phyloP scores from a whole-genome alignment of 768 basidiomycete genomes.

The Leccinum subgranulosum region DNA sequence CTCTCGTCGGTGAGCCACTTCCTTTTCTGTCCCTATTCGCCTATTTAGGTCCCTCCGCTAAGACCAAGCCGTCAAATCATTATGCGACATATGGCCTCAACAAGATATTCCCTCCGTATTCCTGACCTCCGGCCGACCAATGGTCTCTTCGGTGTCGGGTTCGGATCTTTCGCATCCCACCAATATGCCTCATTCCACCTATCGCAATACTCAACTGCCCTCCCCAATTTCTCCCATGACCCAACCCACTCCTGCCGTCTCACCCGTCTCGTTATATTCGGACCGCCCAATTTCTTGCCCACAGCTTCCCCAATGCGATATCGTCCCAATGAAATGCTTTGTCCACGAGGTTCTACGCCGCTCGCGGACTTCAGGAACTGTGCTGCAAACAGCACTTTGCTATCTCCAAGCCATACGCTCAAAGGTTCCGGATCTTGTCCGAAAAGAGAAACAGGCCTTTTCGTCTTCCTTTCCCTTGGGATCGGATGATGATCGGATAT shows the following conservation, averaged over 20 bases:
- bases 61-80: constrained; percentile 79
- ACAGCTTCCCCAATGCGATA: constrained; percentile 27
- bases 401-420: constrained; percentile 82
- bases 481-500: constrained; percentile 42
- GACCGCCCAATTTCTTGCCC: constrained; percentile 12
- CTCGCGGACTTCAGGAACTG: constrained; percentile 78
- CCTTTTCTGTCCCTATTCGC: neutral
- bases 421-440: constrained; percentile 62
- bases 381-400: constrained; percentile 84
- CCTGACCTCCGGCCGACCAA: constrained; percentile 35
- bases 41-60: constrained; percentile 10
- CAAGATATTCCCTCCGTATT: constrained; percentile 69
- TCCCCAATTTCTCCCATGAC: constrained; percentile 53
- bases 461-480: constrained; percentile 40
- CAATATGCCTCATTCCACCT: neutral
- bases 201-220: constrained; percentile 44
- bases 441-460: constrained; percentile 45
- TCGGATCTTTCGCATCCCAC: constrained; percentile 7
- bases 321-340: constrained; percentile 68
- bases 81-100: constrained; percentile 78
- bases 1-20: constrained; percentile 62
- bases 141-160: constrained; percentile 13
- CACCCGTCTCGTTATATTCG: constrained; percentile 29
- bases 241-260: constrained; percentile 31
- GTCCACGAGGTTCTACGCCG: constrained; percentile 88